A percentile compares a stretch with the other conserved stretches of the same genome.
Evolutionary conservation across 257 asterid genomes (phyloP).

Genomic region (Gardenia jasminoides): DNA sequence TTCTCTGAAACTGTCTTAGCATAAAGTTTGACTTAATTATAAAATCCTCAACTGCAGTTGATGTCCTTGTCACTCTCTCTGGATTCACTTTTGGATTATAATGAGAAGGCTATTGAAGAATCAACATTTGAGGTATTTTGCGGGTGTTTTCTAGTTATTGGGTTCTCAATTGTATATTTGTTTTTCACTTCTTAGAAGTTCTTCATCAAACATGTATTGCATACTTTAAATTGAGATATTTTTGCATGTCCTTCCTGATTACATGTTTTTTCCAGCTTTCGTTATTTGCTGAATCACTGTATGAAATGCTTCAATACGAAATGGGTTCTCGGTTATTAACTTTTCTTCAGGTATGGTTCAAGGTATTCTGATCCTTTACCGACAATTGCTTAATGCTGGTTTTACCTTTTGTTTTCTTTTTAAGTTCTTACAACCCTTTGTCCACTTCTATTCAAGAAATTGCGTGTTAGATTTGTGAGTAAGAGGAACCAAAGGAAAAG

Average conservation of each 20-base stretch:
- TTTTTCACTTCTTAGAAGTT: not conserved
- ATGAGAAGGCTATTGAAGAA: conserved; percentile 74
- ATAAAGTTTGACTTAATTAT: conserved; percentile 12
- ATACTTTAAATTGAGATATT: not conserved
- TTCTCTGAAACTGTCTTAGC: conserved; percentile 9
- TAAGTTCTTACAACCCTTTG: conserved; percentile 10
- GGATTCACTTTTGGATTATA: conserved; percentile 92
- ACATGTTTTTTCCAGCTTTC: conserved; percentile 57
- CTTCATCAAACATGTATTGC: not conserved
- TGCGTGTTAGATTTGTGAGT: conserved; percentile 49
- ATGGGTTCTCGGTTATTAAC: conserved; percentile 82
- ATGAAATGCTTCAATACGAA: conserved; percentile 89
- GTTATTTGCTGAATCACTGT: conserved; percentile 78
- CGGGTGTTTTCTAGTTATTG: not conserved
- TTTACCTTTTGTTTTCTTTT: not conserved
- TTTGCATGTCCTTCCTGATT: conserved; percentile 9
- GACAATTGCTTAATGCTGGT: not conserved
- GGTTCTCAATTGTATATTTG: not conserved
- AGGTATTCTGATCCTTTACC: conserved; percentile 11
- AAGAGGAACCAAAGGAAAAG: conserved; percentile 77
- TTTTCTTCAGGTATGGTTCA: conserved; percentile 79
- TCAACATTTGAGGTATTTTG: conserved; percentile 77
- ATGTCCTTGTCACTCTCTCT: conserved; percentile 81
- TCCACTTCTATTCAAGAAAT: conserved; percentile 43
- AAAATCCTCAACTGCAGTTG: conserved; percentile 45